Evolutionary conservation across 2,329 filamentous ascomycete genomes (phyloP), one percentile per base, ranked within the genome.

Genomic region (Colletotrichum spinosum): DNA sequence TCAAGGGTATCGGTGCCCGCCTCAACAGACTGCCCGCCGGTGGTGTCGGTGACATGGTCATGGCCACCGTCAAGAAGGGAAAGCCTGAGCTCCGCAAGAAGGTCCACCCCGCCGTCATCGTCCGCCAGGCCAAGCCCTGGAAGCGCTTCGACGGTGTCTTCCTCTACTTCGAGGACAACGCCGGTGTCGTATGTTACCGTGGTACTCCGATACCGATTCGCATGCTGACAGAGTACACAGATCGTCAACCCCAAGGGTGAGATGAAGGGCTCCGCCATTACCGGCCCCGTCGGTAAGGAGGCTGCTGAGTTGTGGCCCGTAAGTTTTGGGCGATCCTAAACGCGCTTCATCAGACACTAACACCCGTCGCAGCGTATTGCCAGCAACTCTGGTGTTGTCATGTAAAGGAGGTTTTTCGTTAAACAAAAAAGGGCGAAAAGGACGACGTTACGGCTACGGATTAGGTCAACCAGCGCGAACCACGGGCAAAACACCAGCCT

Each of bases 231-330:
- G 13, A 2, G 1, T 15, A 48, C 44, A 38, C 78, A 96, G 92
- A 99, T 99, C 79, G 96, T 99, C 88, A 99, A 99, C 89, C 94
- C 95, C 84, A 99, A 99, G 92, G 96, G 96, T 86, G 96, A 99
- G 88, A 99, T 99, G 96, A 99, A 99, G 92, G 96, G 96, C 81
- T 97, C 94, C 72, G 96, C 96, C 83, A 99, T 99, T 83, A 99
- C 96, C 76, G 96, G 96, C 76, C 96, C 96, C 77, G 95, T 99
- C 80, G 96, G 95, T 84, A 99, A 99, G 92, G 96, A 99, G 88
- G 96, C 96, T 81, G 96, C 96, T 83, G 96, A 99, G 88, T 89
- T 99, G 78, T 99, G 96, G 96, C 96, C 96, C 81, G 93, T 95
- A 88, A 85, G 92, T 88, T 69, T 3, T 25, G 15, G 3, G 39